Base-by-base conservation (phyloP, 164 flowering plant genomes). In the Cinnamomum chago region DNA sequence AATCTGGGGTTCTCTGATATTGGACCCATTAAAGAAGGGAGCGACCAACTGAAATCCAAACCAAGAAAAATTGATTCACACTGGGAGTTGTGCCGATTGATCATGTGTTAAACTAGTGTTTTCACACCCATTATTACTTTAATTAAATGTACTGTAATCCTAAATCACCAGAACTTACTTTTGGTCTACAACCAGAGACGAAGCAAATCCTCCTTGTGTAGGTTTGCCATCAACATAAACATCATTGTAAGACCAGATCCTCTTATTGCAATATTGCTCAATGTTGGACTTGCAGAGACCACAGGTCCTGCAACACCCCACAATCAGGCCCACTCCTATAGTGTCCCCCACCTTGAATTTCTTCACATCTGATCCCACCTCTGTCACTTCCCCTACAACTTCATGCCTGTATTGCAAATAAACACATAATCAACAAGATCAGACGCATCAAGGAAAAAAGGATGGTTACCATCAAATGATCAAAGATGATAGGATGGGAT, bases 241-340 rank as follows among this genome's bases (percentile, higher is more conserved):
- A 79, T 93, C 96, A 33, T 92, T 93, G 85, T 90, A 92, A 3
- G 92, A 79, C 97, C 97, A 93, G 68, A 95, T 89, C 80, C 77
- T 88, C 89, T 95, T 92, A 83, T 81, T 85, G 85, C 98, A 93
- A 83, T 95, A 95, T 23, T 95, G 98, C 84, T 93, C 99, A 33
- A 82, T 80, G 75, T 90, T 94, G 3, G 89, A 68, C n/a, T 85
- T 76, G 82, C 99, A 95, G 0, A 92, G 88, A 1, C 78, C 51
- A 76, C 99, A 95, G 28, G 52, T 65, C 58, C 88, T 81, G 72
- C 95, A 88, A 33, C 84, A 87, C 2, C 92, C 90, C 64, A 90
- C 75, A 0, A 85, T 71, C 62, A 84, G 70, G 3, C 90, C 95
- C 12, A 85, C 92, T 47, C 92, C 95, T 0, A 88, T 88, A 5